Base-by-base conservation (phyloP, 805 yeast species). In the Suhomyces canberraensis region DNA sequence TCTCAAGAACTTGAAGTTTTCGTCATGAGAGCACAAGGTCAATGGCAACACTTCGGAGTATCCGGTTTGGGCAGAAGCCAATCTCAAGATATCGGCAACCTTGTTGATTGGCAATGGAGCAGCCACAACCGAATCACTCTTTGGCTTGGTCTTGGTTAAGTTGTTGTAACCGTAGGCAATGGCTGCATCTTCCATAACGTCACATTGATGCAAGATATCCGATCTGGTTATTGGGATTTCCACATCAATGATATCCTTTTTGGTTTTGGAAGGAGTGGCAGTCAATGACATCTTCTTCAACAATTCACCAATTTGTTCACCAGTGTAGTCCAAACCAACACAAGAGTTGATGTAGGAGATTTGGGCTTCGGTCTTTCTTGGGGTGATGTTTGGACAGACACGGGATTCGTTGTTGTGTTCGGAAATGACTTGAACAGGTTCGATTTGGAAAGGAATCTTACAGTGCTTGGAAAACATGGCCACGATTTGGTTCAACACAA, bases 141-240 rank as follows among this genome's bases (percentile, higher is more conserved):
- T 76, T 55, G 93, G 87, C 47, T 76, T 76, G 35, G 93, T 80
- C 66, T 82, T 87, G 45, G 75, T 76, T 56, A 93, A 74, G 59
- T 86, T 88, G 67, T 90, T 84, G 73, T 84, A 93, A 40, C 98
- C 99, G 58, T 88, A 93, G 20, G 88, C 95, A 56, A 93, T 84
- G 32, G 96, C 98, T 33, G 91, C 96, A 63, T 93, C 99, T 66
- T 93, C 99, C 95, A 93, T 86, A 48, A 93, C 82, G 66, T 93
- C 99, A 74, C 98, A 91, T 60, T 88, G 95, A 64, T 93, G 99
- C 54, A 93, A 73, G 44, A 93, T 77, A 64, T 93, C 99, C 8
- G 98, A 81, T 71, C 99, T 84, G 25, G 98, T 93, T 54, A 87
- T 82, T 45, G 99, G 99, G 41, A 93, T 78, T 25, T 65, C 58